phyloP scores from a whole-genome alignment of 2,329 filamentous ascomycete species.

The Cladosporium sphaerospermum region DNA sequence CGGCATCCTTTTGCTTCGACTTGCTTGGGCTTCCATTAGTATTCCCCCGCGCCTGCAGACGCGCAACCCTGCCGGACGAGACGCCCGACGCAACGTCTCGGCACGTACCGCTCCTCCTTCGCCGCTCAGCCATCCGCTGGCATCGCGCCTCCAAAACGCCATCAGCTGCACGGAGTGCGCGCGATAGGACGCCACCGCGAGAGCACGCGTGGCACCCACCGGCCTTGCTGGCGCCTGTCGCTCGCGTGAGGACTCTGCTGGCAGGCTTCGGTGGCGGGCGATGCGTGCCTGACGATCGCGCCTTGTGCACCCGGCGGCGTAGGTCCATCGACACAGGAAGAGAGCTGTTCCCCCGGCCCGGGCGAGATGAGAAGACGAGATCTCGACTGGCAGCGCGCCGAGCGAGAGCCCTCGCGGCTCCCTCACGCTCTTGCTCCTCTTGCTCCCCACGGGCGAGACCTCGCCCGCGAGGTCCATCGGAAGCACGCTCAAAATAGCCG shows the following conservation, averaged over 20 bases:
- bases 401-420: too few species aligned
- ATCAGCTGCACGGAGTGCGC: neutral
- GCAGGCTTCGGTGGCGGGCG: neutral
- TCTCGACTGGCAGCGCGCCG: neutral
- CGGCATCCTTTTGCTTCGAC: too few species aligned
- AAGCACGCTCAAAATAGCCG: constrained; percentile 6
- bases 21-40: too few species aligned
- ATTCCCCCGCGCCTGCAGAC: too few species aligned
- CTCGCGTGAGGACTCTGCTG: neutral
- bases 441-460: constrained; percentile 8
- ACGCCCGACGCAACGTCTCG: too few species aligned
- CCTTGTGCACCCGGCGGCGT: neutral
- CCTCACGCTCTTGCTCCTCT: neutral
- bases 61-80: too few species aligned
- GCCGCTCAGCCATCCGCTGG: too few species aligned
- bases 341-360: too few species aligned
- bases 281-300: constrained; percentile 5
- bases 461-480: constrained; percentile 1
- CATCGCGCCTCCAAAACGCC: too few species aligned
- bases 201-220: constrained; percentile 4
- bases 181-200: neutral
- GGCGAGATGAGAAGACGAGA: neutral
- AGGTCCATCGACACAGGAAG: too few species aligned
- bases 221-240: neutral
- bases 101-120: too few species aligned